These are phyloP conservation scores for Trichophaea hybrida DNA, from an alignment of 2,329 filamentous ascomycete genomes.

Conservation along the genomic window DNA sequence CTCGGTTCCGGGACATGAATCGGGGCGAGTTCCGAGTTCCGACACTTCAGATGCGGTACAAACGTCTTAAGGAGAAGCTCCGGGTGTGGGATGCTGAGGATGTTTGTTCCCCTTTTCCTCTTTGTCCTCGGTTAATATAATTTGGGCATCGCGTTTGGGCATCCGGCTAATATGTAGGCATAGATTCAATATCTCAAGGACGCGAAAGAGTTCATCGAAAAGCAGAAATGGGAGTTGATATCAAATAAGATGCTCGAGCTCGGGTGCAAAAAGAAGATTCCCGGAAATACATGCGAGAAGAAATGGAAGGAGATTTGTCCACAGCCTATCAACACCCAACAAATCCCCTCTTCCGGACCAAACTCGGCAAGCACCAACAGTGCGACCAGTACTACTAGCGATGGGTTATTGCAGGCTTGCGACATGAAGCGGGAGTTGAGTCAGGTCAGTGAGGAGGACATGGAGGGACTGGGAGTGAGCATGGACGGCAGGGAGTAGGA, in stretches of 20 bases:
- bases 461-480: neutral
- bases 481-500: neutral
- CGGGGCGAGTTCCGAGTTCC: conserved; percentile 29
- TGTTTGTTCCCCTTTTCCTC: conserved; percentile 20
- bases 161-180: conserved; percentile 6
- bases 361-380: conserved; percentile 1
- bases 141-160: neutral
- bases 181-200: conserved; percentile 29
- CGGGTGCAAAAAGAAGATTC: conserved; percentile 29
- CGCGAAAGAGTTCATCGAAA: conserved; percentile 29
- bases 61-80: conserved; percentile 30
- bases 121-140: neutral
- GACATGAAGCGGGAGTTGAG: conserved; percentile 6
- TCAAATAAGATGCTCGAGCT: conserved; percentile 29
- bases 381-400: neutral
- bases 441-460: conserved; percentile 2
- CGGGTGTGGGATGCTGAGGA: conserved; percentile 27
- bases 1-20: conserved; percentile 28
- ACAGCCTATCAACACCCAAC: conserved; percentile 6
- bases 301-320: conserved; percentile 29
- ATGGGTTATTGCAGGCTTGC: neutral
- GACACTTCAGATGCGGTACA: conserved; percentile 32
- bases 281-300: conserved; percentile 29
- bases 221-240: conserved; percentile 29
- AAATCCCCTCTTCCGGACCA: neutral